Evolutionary conservation across 2,329 filamentous ascomycete species (phyloP), one percentile per base, ranked within the genome.

Genomic region (Ophiognomonia clavigignenti-juglandacearum): DNA sequence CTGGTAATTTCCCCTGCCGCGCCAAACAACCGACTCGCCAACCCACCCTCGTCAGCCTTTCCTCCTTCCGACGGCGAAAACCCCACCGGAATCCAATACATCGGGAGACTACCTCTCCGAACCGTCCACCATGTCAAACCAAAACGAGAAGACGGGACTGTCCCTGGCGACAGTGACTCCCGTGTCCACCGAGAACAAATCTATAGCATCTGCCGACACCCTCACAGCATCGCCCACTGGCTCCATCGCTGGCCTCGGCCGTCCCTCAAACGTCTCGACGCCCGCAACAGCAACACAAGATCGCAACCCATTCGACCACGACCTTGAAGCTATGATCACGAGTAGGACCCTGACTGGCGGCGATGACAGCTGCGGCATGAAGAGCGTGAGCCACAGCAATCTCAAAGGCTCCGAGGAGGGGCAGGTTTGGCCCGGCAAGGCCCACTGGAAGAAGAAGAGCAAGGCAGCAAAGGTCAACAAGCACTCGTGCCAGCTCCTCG

Each of bases 391-490:
- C 47, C 66, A 64, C 49, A 41, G 16, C 27, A 64, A 64, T 5
- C 56, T 62, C 47, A 59, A 60, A 24, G 72, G 70, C 45, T 69
- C 69, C 42, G 76, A 38, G n/a, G 47, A 82, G 51, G 75, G 72
- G 56, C 68, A 74, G 37, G 76, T 81, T 16, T 83, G 80, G 80
- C 80, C 80, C 5, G 74, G 75, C 47, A 73, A 78, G 58, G 70
- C 74, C 20, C 73, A 81, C 58, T 82, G 80, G 78, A 77, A 75
- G 61, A 68, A 72, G 51, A 78, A 80, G 67, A 76, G 77, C 51
- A 77, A 75, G 63, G 72, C 69, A 10, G 74, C 75, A 50, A 79
- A 79, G 66, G 68, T 68, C 53, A 74, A 71, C 50, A 65, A 70
- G 42, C 64, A 68, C 51, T 71, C 67, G 45, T 80, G 77, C 61